These are phyloP conservation scores for Maudiozyma bulderi DNA, from an alignment of 805 yeast genomes.

Conservation along the genomic window DNA sequence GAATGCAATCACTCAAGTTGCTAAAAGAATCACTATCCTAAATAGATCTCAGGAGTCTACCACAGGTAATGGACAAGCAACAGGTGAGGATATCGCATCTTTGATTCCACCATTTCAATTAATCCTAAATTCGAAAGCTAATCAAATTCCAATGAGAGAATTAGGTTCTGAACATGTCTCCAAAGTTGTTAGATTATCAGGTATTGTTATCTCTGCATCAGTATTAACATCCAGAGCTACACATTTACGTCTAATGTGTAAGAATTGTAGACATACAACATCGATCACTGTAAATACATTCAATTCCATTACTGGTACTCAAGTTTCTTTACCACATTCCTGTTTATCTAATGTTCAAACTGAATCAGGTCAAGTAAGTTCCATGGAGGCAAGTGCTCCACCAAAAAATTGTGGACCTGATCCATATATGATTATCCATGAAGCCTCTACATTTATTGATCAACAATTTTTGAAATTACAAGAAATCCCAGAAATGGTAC, in stretches of 20 bases:
- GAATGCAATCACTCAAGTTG: constrained; percentile 74
- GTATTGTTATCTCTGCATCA: constrained; percentile 86
- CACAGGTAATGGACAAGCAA: constrained; percentile 5
- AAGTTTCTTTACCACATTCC: constrained; percentile 25
- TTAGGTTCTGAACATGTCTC: constrained; percentile 82
- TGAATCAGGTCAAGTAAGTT: constrained; percentile 6
- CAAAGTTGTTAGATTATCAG: constrained; percentile 82
- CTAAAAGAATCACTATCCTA: constrained; percentile 51
- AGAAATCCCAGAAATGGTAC: constrained; percentile 97
- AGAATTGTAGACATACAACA: constrained; percentile 76
- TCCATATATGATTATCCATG: constrained; percentile 90
- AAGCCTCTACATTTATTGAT: constrained; percentile 85
- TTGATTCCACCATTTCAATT: constrained; percentile 73
- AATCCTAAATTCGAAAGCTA: constrained; percentile 62
- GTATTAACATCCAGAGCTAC: constrained; percentile 85
- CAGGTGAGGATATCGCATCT: constrained; percentile 1
- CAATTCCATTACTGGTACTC: constrained; percentile 26
- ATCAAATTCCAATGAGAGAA: constrained; percentile 64
- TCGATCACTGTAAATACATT: constrained; percentile 36
- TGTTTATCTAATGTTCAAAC: constrained; percentile 22
- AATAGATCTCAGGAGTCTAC: constrained; percentile 11
- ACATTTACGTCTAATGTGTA: constrained; percentile 71
- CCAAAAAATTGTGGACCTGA: constrained; percentile 65
- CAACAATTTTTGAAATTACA: constrained; percentile 91
- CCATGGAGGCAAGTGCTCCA: constrained; percentile 3